Evolutionary conservation across 2,329 filamentous ascomycete species (phyloP), one percentile per base, ranked within the genome.

Genomic region (Alternaria atra): DNA sequence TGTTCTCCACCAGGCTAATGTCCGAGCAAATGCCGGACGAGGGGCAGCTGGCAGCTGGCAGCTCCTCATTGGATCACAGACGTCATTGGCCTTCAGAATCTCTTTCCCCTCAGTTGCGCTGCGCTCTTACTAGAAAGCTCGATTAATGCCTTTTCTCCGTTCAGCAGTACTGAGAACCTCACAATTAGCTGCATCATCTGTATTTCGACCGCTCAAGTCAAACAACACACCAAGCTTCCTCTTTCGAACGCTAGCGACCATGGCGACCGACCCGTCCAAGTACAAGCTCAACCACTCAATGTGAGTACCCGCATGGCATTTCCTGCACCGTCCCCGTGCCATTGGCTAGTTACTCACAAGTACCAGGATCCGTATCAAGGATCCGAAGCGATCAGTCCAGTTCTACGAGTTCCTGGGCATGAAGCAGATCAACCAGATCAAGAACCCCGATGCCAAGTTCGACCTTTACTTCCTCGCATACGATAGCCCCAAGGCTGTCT

Each of bases 381-480:
- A 99, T 82, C 94, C 94, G 10, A 90, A 94, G 81, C 87, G 85
- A 37, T 75, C 76, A 87, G 89, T 98, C 80, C 91, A 94, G 70
- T 99, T 97, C 81, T 99, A 98, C 81, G 90, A 97, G 77, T 91
- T 93, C 79, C 87, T 99, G 17, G 95, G 95, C 71, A 89, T 98
- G 86, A 93, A 85, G 75, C 81, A 93, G 64, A 86, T 98, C 79
- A 89, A 92, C 74, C 91, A 94, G 81, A 84, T 95, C 47, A 84
- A 90, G 64, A 91, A 93, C 75, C 91, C 94, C 13, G 93, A 97
- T 61, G 88, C 88, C 79, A 97, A 96, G 76, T 98, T 98, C 80
- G 92, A 95, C 73, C 88, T 97, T 29, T 98, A 98, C 84, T 98
- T 98, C 82, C 85, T 99, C 61, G 93, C 90, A 61, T 98, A 96